Base-by-base conservation (phyloP, 2,329 filamentous ascomycete species). In the Aspergillus oerlinghausenensis region DNA sequence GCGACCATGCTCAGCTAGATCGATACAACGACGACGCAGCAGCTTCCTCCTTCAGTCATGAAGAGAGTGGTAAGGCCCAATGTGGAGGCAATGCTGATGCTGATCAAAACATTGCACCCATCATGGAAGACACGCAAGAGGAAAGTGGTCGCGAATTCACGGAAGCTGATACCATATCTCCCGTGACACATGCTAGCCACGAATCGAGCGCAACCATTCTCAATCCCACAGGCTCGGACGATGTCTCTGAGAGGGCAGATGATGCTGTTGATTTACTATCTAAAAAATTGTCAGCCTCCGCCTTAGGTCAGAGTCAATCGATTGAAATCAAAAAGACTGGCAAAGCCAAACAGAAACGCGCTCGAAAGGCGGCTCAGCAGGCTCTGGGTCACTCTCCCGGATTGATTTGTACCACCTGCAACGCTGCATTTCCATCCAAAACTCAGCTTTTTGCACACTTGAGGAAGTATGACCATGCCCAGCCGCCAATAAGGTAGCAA, bases 391-490 rank as follows among this genome's bases (percentile, higher is more conserved):
- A 63, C 21, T 29, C 61, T 19, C 45, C 57, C 4, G 63, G 85
- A 29, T 83, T 90, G 53, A 87, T 87, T 65, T 97, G 94, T 69
- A 83, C 88, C 2, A 83, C 86, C 4, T 97, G 94, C 73, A 83
- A 85, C 63, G 90, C 89, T 63, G 82, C 76, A 0, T 99, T 97
- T 75, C 84, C 83, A 0, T 90, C 88, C 1, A 87, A 85, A 63
- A 88, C 84, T 5, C 86, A 85, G 62, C 74, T 95, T 19, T 93
- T 93, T 70, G 78, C 82, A 52, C 91, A 95, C 71, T 80, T 94
- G 56, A 83, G 84, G 60, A 82, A 86, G 9, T 74, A 83, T 19
- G 76, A 76, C 9, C 89, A 94, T 75, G 88, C 87, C 5, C 82
- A 84, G 29, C 77, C 78, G 2, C 42, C 21, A 23, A 11, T 19